Percentiles rank a stretch among this genome's conserved stretches.
phyloP scores from a whole-genome alignment of 495 filamentous ascomycete genomes.

The Aspergillus haitiensis region DNA sequence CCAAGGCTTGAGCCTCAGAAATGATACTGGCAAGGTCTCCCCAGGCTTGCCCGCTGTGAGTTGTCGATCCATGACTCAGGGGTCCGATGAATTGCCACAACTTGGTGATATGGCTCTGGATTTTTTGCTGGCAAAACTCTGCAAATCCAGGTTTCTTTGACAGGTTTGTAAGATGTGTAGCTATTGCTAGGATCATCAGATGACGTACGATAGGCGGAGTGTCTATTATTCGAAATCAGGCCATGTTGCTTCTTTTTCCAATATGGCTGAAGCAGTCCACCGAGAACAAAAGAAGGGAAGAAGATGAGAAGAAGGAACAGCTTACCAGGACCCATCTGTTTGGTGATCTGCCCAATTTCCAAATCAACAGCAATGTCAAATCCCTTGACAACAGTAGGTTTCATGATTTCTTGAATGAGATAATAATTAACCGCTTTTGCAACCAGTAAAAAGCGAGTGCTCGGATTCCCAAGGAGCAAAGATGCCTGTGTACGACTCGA shows the following conservation, averaged over 20 bases:
- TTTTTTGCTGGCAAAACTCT: constrained; percentile 18
- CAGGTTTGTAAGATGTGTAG: constrained; percentile 11
- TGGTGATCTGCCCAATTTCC: constrained; percentile 21
- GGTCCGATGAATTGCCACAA: constrained; percentile 27
- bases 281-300: background rate
- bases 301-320: background rate
- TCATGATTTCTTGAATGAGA: constrained; percentile 24
- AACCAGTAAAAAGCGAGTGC: constrained; percentile 24
- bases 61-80: constrained; percentile 18
- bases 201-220: constrained; percentile 20
- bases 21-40: constrained; percentile 23
- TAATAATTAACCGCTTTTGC: constrained; percentile 30
- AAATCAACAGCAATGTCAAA: constrained; percentile 23
- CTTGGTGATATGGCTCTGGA: constrained; percentile 13
- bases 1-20: constrained; percentile 29
- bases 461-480: constrained; percentile 21
- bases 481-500: constrained; percentile 18
- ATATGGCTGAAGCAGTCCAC: background rate
- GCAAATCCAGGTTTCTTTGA: constrained; percentile 23
- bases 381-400: constrained; percentile 16
- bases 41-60: constrained; percentile 19
- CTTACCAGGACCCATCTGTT: constrained; percentile 19
- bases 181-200: constrained; percentile 18
- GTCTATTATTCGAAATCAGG: constrained; percentile 5
- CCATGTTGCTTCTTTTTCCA: background rate